Evolutionary conservation across 805 yeast genomes (phyloP).

Genomic region (Teunomyces panamensis): DNA sequence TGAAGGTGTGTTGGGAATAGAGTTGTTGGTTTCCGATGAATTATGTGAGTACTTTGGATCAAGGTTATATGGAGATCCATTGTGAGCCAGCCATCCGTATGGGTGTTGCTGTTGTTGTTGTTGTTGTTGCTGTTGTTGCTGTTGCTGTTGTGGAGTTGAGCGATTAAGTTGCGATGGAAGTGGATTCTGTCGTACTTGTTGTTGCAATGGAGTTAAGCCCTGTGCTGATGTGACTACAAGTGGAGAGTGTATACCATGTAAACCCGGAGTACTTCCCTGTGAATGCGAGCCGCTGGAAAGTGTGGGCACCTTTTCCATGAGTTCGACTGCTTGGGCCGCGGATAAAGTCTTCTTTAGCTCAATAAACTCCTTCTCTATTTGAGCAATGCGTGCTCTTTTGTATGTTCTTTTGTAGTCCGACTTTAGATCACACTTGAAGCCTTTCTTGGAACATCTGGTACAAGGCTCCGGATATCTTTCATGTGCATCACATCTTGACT

Average conservation of each 20-base stretch:
- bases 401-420: constrained; percentile 85
- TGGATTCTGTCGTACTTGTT: neutral
- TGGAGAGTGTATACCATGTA: neutral
- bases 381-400: constrained; percentile 81
- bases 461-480: constrained; percentile 77
- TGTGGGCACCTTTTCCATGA: constrained; percentile 24
- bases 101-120: neutral
- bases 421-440: constrained; percentile 67
- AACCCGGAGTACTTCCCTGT: neutral
- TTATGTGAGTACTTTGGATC: constrained; percentile 8
- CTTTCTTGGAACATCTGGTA: constrained; percentile 72
- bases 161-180: neutral
- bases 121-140: neutral
- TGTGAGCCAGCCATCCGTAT: neutral
- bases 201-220: neutral
- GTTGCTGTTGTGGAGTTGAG: neutral
- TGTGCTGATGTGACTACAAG: neutral
- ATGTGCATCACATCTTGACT: constrained; percentile 84
- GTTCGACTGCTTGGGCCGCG: constrained; percentile 30
- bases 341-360: constrained; percentile 59
- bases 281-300: constrained; percentile 5
- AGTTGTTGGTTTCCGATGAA: constrained; percentile 21
- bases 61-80: neutral
- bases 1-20: constrained; percentile 31
- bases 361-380: constrained; percentile 75